A percentile compares a stretch with the other conserved stretches of the same genome.
These are phyloP conservation scores for Aureobasidium zeae DNA, from an alignment of 2,329 filamentous ascomycete genomes.

Conservation along the genomic window DNA sequence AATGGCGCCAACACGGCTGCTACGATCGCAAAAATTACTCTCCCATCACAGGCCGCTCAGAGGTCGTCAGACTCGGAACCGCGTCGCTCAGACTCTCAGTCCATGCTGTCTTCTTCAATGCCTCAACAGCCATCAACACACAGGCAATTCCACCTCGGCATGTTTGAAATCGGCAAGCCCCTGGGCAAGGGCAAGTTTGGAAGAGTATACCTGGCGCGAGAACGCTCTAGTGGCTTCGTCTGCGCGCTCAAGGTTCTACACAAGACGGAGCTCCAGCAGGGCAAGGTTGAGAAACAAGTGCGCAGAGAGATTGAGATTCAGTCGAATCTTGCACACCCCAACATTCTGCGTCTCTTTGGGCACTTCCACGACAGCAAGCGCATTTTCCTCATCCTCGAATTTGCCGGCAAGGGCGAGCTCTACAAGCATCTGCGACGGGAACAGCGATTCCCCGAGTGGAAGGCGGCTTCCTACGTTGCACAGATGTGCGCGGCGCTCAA, in stretches of 20 bases:
- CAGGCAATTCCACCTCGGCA: slow-evolving; percentile 68
- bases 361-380: slow-evolving; percentile 22
- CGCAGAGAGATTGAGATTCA: slow-evolving; percentile 21
- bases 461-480: slow-evolving; percentile 19
- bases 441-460: slow-evolving; percentile 20
- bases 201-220: slow-evolving; percentile 70
- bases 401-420: slow-evolving; percentile 19
- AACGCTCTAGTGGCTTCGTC: slow-evolving; percentile 67
- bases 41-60: slow-evolving; percentile 58
- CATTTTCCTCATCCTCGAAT: slow-evolving; percentile 20
- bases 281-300: slow-evolving; percentile 62
- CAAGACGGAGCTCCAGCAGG: slow-evolving; percentile 70
- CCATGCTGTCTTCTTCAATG: slow-evolving; percentile 6
- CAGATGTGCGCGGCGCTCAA: slow-evolving; percentile 20
- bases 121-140: slow-evolving; percentile 25
- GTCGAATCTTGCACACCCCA: slow-evolving; percentile 20
- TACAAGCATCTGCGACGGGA: slow-evolving; percentile 20
- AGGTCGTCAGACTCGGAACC: slow-evolving; percentile 30
- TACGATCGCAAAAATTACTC: slow-evolving; percentile 54
- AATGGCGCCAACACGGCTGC: slow-evolving; percentile 26
- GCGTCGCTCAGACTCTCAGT: slow-evolving; percentile 15
- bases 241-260: slow-evolving; percentile 76
- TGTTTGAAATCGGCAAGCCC: slow-evolving; percentile 83
- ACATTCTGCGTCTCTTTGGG: slow-evolving; percentile 20
- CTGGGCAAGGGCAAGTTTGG: slow-evolving; percentile 80